These are phyloP conservation scores for Aspergillus leporis DNA, from an alignment of 495 filamentous ascomycete genomes.

Conservation along the genomic window DNA sequence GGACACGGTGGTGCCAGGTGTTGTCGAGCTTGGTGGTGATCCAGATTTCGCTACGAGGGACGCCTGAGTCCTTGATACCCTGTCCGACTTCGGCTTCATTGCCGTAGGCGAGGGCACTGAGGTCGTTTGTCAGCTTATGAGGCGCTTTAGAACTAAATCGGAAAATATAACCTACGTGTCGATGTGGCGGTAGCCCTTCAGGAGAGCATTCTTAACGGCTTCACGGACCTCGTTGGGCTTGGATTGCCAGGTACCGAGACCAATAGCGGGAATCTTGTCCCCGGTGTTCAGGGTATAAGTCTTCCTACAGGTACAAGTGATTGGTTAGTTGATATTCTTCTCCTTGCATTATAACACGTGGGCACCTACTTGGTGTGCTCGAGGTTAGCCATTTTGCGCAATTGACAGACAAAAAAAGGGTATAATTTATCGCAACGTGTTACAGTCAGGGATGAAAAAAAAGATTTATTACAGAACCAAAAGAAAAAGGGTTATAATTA, in stretches of 20 bases:
- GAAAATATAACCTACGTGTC: conserved; percentile 55
- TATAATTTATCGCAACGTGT: neutral
- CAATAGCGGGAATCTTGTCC: conserved; percentile 74
- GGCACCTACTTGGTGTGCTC: conserved; percentile 43
- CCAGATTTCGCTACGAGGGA: conserved; percentile 80
- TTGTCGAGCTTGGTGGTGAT: conserved; percentile 89
- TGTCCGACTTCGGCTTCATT: conserved; percentile 83
- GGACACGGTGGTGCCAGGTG: conserved; percentile 70
- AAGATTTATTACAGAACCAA: conserved; percentile 3
- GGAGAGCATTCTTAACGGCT: conserved; percentile 75
- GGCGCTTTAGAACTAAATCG: no score
- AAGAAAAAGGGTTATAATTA: neutral
- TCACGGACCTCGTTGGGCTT: conserved; percentile 62
- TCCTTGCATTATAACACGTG: conserved; percentile 1
- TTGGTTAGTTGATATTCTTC: neutral
- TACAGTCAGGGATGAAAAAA: neutral
- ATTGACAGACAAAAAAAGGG: conserved; percentile 5
- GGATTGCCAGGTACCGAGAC: conserved; percentile 83
- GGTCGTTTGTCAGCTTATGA: conserved; percentile 4
- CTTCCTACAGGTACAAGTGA: conserved; percentile 37
- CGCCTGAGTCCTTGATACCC: conserved; percentile 76
- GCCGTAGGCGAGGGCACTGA: conserved; percentile 74
- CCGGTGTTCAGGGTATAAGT: conserved; percentile 79
- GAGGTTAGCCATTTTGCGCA: conserved; percentile 41
- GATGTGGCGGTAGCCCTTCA: conserved; percentile 71